phyloP scores from a whole-genome alignment of 306 rosid species.

The Rosa multiflora region DNA sequence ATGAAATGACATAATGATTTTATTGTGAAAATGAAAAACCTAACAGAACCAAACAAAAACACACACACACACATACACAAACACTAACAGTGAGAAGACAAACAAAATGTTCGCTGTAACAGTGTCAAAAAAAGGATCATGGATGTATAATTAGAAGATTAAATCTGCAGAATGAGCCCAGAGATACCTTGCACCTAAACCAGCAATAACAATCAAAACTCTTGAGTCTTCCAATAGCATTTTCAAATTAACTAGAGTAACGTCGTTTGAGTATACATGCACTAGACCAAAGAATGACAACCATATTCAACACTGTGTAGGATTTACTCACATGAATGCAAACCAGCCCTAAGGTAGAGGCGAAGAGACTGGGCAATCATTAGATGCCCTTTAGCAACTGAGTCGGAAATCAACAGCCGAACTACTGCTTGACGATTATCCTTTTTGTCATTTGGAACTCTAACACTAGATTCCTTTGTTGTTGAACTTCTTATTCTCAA shows the following conservation, averaged over 20 bases:
- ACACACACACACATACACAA: neutral
- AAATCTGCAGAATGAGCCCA: neutral
- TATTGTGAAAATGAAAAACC: neutral
- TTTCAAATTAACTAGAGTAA: neutral
- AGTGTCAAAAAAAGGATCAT: neutral
- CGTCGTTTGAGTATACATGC: neutral
- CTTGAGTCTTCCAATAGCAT: neutral
- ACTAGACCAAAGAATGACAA: neutral
- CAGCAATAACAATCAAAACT: neutral
- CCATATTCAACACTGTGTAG: slow-evolving; percentile 6
- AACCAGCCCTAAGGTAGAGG: slow-evolving; percentile 64
- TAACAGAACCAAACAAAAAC: neutral
- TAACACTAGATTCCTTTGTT: slow-evolving; percentile 41
- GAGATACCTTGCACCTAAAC: neutral
- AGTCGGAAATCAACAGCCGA: slow-evolving; percentile 64
- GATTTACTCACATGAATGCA: slow-evolving; percentile 79
- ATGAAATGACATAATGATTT: slow-evolving; percentile 3
- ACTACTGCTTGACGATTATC: slow-evolving; percentile 53
- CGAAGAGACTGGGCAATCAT: slow-evolving; percentile 81
- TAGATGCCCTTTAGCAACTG: slow-evolving; percentile 85
- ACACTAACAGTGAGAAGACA: neutral
- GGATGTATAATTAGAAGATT: neutral
- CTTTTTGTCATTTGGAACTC: slow-evolving; percentile 45
- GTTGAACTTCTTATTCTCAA: slow-evolving; percentile 52
- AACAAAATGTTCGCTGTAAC: neutral